Base-by-base conservation (phyloP, 352 stramenopile genomes). In the Pythium dissimile region DNA sequence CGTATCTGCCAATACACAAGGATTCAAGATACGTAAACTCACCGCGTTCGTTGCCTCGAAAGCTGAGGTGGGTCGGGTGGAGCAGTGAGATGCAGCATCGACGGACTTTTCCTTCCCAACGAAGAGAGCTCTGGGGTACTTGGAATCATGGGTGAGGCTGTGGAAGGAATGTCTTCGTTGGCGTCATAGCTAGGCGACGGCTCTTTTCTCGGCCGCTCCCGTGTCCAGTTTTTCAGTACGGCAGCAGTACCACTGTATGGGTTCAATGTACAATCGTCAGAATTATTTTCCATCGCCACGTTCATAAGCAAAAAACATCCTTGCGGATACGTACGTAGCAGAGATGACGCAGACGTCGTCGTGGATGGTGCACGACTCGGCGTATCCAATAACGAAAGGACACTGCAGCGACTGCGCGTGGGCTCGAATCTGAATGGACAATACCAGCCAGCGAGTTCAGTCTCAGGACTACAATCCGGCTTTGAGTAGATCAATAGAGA, bases 291-390 rank as follows among this genome's bases (percentile, higher is more conserved):
- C n/a, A n/a, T n/a, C n/a, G n/a, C n/a, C n/a, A n/a, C n/a, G n/a
- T n/a, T n/a, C n/a, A n/a, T n/a, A 31, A 18, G 20, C 20, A 5
- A 5, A n/a, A 35, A 28, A 32, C 2, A n/a, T 9, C 5, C 23
- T 13, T 7, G 8, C 1, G 11, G 1, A 26, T 37, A 76, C 79
- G 47, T 73, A 93, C 60, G 94, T 98, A 28, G 97, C 97, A 5
- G 95, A 98, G 41, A 99, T 86, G n/a, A 99, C 89, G 59, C 94
- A 97, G 0, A 95, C 88, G 69, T 99, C 96, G 48, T 98, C 95
- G 59, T 99, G 88, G 68, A 99, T 98, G 0, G 93, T 98, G 23
- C 89, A 98, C 1, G 92, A 94, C 70, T 99, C 96, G 1, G 81
- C 87, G 64, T 99, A 99, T 13, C 96, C 96, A 53, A 99, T 89